Evolutionary conservation across 2,329 filamentous ascomycete genomes (phyloP), one percentile per base, ranked within the genome.

Genomic region (Pseudogymnoascus sp.): DNA sequence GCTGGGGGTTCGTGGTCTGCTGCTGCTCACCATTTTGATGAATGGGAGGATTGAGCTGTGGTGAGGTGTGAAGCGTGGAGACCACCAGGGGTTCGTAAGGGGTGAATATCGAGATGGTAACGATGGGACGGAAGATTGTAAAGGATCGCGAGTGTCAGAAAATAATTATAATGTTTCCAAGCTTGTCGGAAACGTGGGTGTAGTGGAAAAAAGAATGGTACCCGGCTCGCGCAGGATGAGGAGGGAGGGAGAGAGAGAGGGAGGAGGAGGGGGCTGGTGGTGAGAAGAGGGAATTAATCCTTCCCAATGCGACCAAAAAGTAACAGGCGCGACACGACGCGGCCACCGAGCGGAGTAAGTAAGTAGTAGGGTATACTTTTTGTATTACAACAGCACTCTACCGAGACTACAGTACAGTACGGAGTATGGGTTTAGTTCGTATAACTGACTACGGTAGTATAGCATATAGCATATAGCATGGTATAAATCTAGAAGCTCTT

Each of bases 1-100:
- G 62, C 69, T 70, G 16, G 74, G 73, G 57, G 72, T 74, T 66
- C 72, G 70, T 43, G 74, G 73, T 67, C 73, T 67, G 62, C 69
- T 70, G 63, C 72, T 66, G 41, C 69, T 70, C 47, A 70, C 68
- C 70, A 72, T 71, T 39, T 54, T 54, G 47, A 54, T 35, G 28
- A 54, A 54, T 54, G 28, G 64, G 61, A 69, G 70, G 47, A 70
- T 70, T 58, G 67, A 67, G 41, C 57, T 47, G 58, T 60, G 12
- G 59, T 60, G 39, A 37, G 58, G 61, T 18, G 36, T 37, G 41
- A 18, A 9, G 12, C 47, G 47, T 33, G 25, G 47, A 54, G 47
- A 33, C 16, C 28, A 18, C 28, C 47, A 54, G 28, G n/a, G 28
- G 47, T 54, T 54, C 47, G 47, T 16, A 54, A 54, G 47, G 47